Evolutionary conservation across 192 early-diverging fungal species (phyloP).

Genomic region (Gigaspora rosea): DNA sequence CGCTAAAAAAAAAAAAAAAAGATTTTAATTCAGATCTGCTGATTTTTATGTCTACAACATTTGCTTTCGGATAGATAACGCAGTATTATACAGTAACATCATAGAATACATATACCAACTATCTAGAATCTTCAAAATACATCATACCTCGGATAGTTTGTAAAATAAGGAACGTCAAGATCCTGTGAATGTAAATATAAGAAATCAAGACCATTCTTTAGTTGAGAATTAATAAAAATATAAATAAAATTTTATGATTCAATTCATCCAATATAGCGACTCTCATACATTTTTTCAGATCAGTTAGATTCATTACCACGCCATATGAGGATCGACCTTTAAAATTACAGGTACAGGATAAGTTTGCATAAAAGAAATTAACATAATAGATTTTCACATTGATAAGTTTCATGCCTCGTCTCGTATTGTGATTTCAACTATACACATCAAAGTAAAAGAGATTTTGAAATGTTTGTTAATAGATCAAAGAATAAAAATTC

Average conservation of each 20-base stretch:
- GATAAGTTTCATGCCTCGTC: conserved; percentile 53
- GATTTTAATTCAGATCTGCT: background rate
- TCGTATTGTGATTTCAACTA: conserved; percentile 72
- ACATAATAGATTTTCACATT: conserved; percentile 23
- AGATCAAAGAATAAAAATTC: background rate
- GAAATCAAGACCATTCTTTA: background rate
- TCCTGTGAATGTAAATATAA: conserved; percentile 53
- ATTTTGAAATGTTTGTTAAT: background rate
- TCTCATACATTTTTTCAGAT: conserved; percentile 80
- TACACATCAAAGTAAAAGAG: background rate
- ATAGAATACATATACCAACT: background rate
- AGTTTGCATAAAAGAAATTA: background rate
- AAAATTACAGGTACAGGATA: background rate
- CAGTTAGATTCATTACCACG: conserved; percentile 84
- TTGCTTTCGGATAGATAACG: conserved; percentile 4
- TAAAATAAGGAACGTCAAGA: conserved; percentile 78
- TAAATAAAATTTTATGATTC: conserved; percentile 85
- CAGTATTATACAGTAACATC: background rate
- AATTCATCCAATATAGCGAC: conserved; percentile 70
- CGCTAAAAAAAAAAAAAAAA: background rate
- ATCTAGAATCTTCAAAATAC: background rate
- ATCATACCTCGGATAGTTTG: conserved; percentile 58
- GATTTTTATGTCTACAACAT: background rate
- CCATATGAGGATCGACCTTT: conserved; percentile 71
- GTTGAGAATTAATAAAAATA: background rate